phyloP scores from a whole-genome alignment of 176 grass and related monocot genomes.

The Tillandsia leiboldiana region DNA sequence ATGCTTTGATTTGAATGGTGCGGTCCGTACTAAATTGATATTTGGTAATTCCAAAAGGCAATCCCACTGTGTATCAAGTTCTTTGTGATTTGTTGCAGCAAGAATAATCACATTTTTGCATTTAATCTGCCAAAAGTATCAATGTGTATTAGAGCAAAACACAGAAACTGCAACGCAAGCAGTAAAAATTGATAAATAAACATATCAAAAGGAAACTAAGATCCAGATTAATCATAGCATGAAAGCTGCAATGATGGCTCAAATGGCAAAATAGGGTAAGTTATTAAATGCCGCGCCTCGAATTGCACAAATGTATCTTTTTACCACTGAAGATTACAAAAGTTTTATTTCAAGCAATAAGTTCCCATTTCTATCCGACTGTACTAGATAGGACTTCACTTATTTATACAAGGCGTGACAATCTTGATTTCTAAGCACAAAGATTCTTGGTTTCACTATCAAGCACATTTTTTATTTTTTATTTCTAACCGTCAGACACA shows the following conservation, averaged over 20 bases:
- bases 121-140: conserved; percentile 73
- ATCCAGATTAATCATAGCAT: neutral
- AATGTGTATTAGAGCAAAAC: conserved; percentile 3
- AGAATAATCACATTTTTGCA: conserved; percentile 86
- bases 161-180: neutral
- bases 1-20: conserved; percentile 61
- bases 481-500: neutral
- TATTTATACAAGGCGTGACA: neutral
- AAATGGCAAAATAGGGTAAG: neutral
- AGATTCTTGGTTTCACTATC: no score
- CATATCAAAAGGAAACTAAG: neutral
- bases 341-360: neutral
- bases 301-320: neutral
- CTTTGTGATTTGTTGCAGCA: conserved; percentile 73
- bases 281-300: neutral
- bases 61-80: conserved; percentile 75
- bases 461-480: neutral
- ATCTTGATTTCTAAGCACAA: neutral
- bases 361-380: neutral
- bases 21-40: conserved; percentile 37
- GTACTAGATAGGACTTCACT: neutral
- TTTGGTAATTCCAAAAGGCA: conserved; percentile 68
- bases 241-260: neutral
- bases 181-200: neutral
- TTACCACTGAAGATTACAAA: neutral